A percentile compares a stretch with the other conserved stretches of the same genome.
Conservation (phyloP, 257 asterid species). For the Salvia hispanica region DNA sequence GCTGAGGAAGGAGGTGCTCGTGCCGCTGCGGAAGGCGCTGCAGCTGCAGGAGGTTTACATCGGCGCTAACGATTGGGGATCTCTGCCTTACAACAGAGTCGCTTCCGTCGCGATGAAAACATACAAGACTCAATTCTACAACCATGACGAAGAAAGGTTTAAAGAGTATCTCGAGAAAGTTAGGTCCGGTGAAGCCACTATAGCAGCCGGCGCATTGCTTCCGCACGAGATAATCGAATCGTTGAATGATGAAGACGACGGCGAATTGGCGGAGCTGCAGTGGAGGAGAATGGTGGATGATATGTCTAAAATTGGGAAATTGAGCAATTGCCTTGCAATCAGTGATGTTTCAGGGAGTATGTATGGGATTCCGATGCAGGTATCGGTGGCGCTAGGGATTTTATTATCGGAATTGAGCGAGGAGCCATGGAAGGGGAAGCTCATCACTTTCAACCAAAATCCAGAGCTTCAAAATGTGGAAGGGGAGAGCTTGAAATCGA, state of each 20-base stretch:
- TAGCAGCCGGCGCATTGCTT: constrained; percentile 53
- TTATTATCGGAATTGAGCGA: constrained; percentile 45
- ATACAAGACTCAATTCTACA: constrained; percentile 27
- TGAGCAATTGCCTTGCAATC: constrained; percentile 44
- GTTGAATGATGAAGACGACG: constrained; percentile 26
- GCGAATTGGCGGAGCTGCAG: constrained; percentile 55
- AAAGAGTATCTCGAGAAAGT: constrained; percentile 42
- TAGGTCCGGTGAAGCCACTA: constrained; percentile 40
- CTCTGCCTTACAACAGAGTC: constrained; percentile 25
- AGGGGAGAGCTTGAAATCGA: too few relatives aligned
- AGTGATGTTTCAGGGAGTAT: constrained; percentile 58
- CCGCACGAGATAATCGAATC: constrained; percentile 45
- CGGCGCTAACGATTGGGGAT: not conserved
- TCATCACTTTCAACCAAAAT: too few relatives aligned
- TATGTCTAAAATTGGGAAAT: constrained; percentile 40
- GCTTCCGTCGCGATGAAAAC: constrained; percentile 16
- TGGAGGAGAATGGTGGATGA: constrained; percentile 61
- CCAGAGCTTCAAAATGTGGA: too few relatives aligned
- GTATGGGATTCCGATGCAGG: constrained; percentile 44
- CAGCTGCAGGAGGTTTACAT: constrained; percentile 51
- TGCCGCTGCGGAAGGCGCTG: constrained; percentile 49
- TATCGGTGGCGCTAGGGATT: constrained; percentile 48
- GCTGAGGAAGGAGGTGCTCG: constrained; percentile 55
- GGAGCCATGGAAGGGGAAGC: too few relatives aligned
- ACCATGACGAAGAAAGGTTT: constrained; percentile 48